Base-by-base conservation (phyloP, 805 yeast species). In the Hanseniaspora thailandica region DNA sequence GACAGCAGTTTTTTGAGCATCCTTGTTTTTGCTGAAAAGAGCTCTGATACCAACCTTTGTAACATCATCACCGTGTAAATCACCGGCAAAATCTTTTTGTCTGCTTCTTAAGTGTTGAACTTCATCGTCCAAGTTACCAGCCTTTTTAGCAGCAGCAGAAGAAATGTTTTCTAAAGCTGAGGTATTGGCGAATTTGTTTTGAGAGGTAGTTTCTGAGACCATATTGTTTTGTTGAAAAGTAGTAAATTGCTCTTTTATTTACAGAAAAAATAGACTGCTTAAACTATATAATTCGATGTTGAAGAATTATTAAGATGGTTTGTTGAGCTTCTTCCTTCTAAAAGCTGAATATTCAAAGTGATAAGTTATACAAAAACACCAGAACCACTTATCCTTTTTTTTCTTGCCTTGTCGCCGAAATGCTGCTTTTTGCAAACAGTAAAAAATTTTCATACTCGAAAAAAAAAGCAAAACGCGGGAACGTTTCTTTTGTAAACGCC, bases 1-100 rank as follows among this genome's bases (percentile, higher is more conserved):
- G 59, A 80, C 81, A 51, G 97, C 97, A 48, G 82, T 84, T 59
- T 77, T 76, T 63, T 86, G 86, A 40, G 90, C 97, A 45, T 75
- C 75, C 60, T 79, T 78, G 70, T 87, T 77, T 73, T 93, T 93
- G 60, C 80, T 69, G 55, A 86, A 65, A 61, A 88, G 75, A 31
- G 97, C 96, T 34, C 77, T 65, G 58, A 87, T 71, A 45, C 97
- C 97, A 36, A 80, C 71, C 61, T 75, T 76, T 55, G 77, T 66
- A 61, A 77, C 82, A 51, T 71, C 77, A 47, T 82, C 78, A 59
- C 97, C 97, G 67, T 90, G 97, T 66, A 90, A 70, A 35, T 90
- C 86, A 61, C 80, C 74, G 60, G 97, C 84, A 69, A 90, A 90
- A 51, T 81, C 76, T 13, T 71, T 70, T 59, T 71, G 76, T 58